phyloP scores from a whole-genome alignment of 345 rosid species.

The Raphanus raphanistrum region DNA sequence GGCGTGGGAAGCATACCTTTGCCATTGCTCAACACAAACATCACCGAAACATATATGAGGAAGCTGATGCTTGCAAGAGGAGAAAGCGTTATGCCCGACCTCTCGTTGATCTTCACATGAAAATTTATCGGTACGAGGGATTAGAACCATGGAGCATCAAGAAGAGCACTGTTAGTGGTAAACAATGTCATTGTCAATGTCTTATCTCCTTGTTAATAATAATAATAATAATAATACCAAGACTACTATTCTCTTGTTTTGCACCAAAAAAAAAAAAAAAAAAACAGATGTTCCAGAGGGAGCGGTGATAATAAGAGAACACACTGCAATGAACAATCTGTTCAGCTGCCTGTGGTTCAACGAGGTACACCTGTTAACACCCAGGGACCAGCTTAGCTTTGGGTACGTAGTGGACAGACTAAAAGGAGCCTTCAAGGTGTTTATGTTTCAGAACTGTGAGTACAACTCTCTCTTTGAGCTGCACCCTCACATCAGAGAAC shows the following conservation, averaged over 20 bases:
- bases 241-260: neutral
- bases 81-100: conserved; percentile 94
- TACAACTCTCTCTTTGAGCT: conserved; percentile 79
- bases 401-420: conserved; percentile 83
- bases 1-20: conserved; percentile 90
- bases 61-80: conserved; percentile 94
- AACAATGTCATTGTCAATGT: neutral
- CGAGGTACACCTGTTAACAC: conserved; percentile 89
- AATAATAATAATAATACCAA: neutral
- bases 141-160: conserved; percentile 86
- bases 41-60: conserved; percentile 81
- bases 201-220: conserved; percentile 2
- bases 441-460: conserved; percentile 94
- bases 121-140: conserved; percentile 82
- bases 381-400: conserved; percentile 98
- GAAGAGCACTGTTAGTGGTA: conserved; percentile 79
- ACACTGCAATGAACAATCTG: conserved; percentile 72
- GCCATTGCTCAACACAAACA: conserved; percentile 96
- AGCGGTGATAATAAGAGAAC: conserved; percentile 86
- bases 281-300: conserved; percentile 98
- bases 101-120: conserved; percentile 95
- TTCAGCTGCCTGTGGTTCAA: conserved; percentile 98
- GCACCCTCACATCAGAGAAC: conserved; percentile 93
- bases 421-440: conserved; percentile 62
- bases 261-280: neutral